Evolutionary conservation across 164 flowering plant genomes (phyloP).

Genomic region (Buxus sempervirens): DNA sequence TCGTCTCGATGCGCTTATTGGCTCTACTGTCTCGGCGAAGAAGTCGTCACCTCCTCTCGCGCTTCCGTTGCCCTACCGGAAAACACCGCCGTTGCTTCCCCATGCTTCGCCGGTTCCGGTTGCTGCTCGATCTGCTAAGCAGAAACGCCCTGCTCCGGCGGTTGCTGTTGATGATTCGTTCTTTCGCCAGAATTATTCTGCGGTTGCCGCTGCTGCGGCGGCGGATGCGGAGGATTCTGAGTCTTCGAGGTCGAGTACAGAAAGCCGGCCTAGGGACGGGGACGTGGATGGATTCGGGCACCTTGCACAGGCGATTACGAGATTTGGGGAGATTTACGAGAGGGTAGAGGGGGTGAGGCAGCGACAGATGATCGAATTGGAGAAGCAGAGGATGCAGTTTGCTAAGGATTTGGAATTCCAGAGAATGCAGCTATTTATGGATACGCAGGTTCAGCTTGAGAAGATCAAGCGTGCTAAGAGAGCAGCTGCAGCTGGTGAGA

Average conservation of each 20-base stretch:
- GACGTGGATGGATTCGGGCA: conserved; percentile 44
- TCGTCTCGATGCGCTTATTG: conserved; percentile 19
- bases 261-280: conserved; percentile 22
- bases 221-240: conserved; percentile 36
- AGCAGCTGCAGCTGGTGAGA: conserved; percentile 42
- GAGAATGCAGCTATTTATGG: conserved; percentile 81
- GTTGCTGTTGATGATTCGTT: conserved; percentile 32
- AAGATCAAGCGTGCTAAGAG: conserved; percentile 64
- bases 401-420: conserved; percentile 72
- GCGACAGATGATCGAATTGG: conserved; percentile 72
- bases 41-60: conserved; percentile 26
- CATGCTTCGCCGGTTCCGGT: conserved; percentile 22
- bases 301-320: conserved; percentile 62
- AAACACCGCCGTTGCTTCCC: conserved; percentile 13
- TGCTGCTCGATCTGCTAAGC: conserved; percentile 25
- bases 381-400: conserved; percentile 84
- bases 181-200: conserved; percentile 52
- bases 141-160: conserved; percentile 31
- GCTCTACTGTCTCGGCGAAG: neutral
- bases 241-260: conserved; percentile 31
- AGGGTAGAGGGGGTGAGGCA: conserved; percentile 72
- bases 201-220: conserved; percentile 53
- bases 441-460: conserved; percentile 78
- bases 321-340: conserved; percentile 74
- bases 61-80: conserved; percentile 25